A percentile compares a stretch with the other conserved stretches of the same genome.
Evolutionary conservation across 805 yeast species (phyloP).

Genomic region (Dipodascus geniculatus): DNA sequence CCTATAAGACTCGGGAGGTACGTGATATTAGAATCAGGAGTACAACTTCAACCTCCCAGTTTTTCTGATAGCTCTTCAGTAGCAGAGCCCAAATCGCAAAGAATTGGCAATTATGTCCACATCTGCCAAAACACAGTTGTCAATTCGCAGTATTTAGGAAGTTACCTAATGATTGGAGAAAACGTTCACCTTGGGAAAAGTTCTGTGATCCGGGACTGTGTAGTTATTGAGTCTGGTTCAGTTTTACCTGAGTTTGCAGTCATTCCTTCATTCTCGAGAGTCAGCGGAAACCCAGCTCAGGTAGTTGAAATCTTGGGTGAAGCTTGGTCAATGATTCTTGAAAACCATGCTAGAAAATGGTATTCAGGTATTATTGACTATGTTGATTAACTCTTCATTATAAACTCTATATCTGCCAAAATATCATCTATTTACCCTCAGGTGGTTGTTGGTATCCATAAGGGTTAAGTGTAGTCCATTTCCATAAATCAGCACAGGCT

Average conservation of each 20-base stretch:
- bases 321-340: background rate
- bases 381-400: background rate
- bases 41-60: slow-evolving; percentile 24
- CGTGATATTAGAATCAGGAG: slow-evolving; percentile 17
- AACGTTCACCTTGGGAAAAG: slow-evolving; percentile 25
- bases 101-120: slow-evolving; percentile 28
- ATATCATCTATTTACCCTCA: background rate
- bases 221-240: slow-evolving; percentile 22
- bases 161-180: slow-evolving; percentile 26
- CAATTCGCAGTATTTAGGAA: slow-evolving; percentile 30
- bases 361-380: background rate
- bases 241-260: slow-evolving; percentile 26
- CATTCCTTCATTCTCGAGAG: slow-evolving; percentile 24
- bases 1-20: slow-evolving; percentile 28
- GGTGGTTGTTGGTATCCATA: slow-evolving; percentile 36
- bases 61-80: slow-evolving; percentile 6
- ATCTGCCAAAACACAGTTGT: slow-evolving; percentile 23
- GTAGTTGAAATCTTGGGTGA: background rate
- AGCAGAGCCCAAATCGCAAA: slow-evolving; percentile 22
- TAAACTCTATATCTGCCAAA: background rate
- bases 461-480: slow-evolving; percentile 63
- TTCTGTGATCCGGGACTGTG: slow-evolving; percentile 29
- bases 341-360: background rate
- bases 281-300: slow-evolving; percentile 20
- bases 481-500: slow-evolving; percentile 68